phyloP scores from a whole-genome alignment of 106 monocot genomes.

The Iris macrosiphon region DNA sequence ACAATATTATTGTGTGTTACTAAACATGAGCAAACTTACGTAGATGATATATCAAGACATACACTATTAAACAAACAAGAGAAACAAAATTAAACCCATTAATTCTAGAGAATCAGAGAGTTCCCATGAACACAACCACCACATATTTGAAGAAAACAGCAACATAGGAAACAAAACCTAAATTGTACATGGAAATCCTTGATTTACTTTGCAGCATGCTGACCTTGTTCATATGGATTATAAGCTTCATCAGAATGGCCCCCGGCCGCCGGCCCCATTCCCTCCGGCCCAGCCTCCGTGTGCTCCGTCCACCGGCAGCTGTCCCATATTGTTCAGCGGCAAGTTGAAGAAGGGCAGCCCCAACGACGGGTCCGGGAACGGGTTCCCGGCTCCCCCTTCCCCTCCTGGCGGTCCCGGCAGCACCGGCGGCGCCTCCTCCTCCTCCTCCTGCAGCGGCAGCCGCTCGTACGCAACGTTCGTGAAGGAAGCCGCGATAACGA shows the following conservation, averaged over 20 bases:
- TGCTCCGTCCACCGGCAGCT: conserved; percentile 23
- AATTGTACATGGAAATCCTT: conserved; percentile 27
- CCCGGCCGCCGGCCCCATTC: conserved; percentile 1
- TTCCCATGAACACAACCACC: background rate
- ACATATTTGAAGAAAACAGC: conserved; percentile 10
- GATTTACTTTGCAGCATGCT: conserved; percentile 5
- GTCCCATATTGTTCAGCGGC: conserved; percentile 24
- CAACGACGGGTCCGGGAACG: conserved; percentile 27
- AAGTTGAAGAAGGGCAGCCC: conserved; percentile 46
- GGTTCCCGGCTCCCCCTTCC: conserved; percentile 2
- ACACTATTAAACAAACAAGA: background rate
- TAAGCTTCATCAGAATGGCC: conserved; percentile 9
- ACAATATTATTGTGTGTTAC: too few species aligned
- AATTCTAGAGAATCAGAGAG: background rate
- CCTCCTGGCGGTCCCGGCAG: conserved; percentile 3
- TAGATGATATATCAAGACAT: background rate
- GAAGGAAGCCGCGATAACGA: conserved; percentile 51
- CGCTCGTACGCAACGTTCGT: conserved; percentile 56
- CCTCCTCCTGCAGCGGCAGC: conserved; percentile 48
- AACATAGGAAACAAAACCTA: conserved; percentile 13
- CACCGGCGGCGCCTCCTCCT: conserved; percentile 6
- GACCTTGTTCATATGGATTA: conserved; percentile 11
- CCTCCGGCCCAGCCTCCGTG: conserved; percentile 24
- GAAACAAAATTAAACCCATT: background rate
- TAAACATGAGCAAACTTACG: background rate